Evolutionary conservation across 2,329 filamentous ascomycete species (phyloP), one percentile per base, ranked within the genome.

Genomic region (Fusarium torreyae): DNA sequence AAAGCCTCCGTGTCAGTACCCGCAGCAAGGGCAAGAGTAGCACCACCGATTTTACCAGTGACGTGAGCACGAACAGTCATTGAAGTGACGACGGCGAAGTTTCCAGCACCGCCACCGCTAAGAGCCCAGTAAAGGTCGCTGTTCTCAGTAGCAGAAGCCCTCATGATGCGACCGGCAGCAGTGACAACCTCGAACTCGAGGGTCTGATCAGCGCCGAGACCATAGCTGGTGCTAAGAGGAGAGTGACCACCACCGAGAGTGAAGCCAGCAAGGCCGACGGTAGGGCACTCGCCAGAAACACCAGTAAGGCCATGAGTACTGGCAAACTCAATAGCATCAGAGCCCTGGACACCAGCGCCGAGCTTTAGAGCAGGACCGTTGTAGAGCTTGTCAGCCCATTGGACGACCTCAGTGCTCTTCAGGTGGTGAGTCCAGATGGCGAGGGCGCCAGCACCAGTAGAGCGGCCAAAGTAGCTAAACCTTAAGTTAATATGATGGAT

Each of bases 91-190:
- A 90, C 80, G 3, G 81, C 88, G 68, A 86, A 91, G 31, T 83
- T 89, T 17, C 87, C 87, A 11, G 83, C 85, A 3, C 89, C 88
- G 1, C 89, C 88, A 5, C 88, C 88, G 42, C 81, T 81, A 2
- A 90, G 76, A 2, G 89, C 89, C 89, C 88, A 92, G 78, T 88
- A 91, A 2, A 91, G 79, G 52, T 91, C 88, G 0, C 79, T 59
- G 66, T 91, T 86, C 33, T 83, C 63, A 0, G 71, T 73, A 1
- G 79, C 80, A 6, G 80, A 84, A 0, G 87, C 87, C 3, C 76
- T 83, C 2, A 89, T 65, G n/a, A 84, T 71, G 17, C 81, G 60
- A 3, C 88, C 87, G 17, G 75, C 73, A 1, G 82, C 84, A 9
- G 84, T 86, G n/a, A 91, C 81, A 2, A 89, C 86, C 61, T 88